These are phyloP conservation scores for Acacia crassicarpa DNA, from an alignment of 306 rosid species.

Conservation along the genomic window DNA sequence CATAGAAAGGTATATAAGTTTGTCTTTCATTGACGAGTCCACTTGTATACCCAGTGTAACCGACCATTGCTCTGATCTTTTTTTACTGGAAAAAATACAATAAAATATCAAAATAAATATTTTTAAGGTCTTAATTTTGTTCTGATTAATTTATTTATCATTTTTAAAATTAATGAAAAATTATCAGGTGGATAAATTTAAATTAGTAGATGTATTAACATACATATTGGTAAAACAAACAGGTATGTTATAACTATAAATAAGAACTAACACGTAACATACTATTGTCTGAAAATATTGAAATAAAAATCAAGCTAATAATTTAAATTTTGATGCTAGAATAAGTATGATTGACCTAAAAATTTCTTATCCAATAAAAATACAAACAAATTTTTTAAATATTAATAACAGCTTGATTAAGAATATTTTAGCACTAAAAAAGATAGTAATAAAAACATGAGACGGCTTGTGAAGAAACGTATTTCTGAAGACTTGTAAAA, in stretches of 20 bases:
- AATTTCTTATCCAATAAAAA: not conserved
- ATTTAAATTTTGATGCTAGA: not conserved
- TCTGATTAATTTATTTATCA: not conserved
- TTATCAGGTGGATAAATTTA: not conserved
- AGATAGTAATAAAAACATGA: too few relatives aligned
- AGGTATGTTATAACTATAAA: not conserved
- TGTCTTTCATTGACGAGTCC: too few relatives aligned
- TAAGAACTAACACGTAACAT: not conserved
- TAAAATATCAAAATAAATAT: too few relatives aligned
- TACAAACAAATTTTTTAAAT: not conserved
- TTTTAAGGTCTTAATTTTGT: too few relatives aligned
- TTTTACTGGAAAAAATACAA: too few relatives aligned
- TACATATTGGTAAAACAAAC: too few relatives aligned
- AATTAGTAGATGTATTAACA: not conserved
- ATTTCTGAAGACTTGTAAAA: too few relatives aligned
- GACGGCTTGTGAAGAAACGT: not conserved
- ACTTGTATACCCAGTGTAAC: too few relatives aligned
- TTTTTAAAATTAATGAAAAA: not conserved
- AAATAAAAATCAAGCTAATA: not conserved
- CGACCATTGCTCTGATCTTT: too few relatives aligned
- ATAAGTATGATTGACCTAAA: not conserved
- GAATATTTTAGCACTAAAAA: not conserved
- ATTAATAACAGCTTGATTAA: not conserved
- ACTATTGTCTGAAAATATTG: not conserved
- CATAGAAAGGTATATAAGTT: too few relatives aligned